phyloP scores from a whole-genome alignment of 768 basidiomycete species.

The Calocera cornea region DNA sequence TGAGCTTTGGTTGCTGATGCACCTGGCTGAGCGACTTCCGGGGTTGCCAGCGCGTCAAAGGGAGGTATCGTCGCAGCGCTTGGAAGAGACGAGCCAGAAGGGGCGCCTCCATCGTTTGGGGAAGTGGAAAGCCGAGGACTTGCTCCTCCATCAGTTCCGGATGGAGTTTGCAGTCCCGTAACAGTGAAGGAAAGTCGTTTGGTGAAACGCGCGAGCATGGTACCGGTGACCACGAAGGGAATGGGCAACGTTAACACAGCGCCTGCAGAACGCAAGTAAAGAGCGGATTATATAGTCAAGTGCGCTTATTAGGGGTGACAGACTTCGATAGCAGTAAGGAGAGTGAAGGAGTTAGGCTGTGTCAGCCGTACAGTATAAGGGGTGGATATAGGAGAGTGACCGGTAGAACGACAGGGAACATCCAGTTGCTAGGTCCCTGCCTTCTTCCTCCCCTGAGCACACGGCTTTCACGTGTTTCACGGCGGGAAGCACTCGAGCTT shows the following conservation, averaged over 20 bases:
- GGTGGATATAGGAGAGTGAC: background rate
- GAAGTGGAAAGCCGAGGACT: background rate
- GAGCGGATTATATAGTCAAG: background rate
- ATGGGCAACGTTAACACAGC: background rate
- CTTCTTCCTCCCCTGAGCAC: background rate
- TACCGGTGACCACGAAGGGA: background rate
- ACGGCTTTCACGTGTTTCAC: background rate
- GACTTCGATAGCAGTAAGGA: background rate
- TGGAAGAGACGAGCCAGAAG: too few species aligned
- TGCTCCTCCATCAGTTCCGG: background rate
- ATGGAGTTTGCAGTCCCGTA: background rate
- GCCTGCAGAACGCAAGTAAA: background rate
- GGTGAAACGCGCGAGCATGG: background rate
- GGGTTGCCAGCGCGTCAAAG: too few species aligned
- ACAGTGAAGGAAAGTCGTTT: background rate
- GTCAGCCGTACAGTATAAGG: background rate
- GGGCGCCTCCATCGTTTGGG: background rate
- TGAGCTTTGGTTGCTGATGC: too few species aligned
- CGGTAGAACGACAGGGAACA: background rate
- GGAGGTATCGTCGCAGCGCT: too few species aligned
- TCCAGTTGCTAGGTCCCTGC: background rate
- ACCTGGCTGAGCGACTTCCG: too few species aligned
- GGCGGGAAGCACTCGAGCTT: background rate
- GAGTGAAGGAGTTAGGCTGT: background rate
- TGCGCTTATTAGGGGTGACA: background rate